phyloP scores from a whole-genome alignment of 1,284 basidiomycete genomes.

The Ceratobasidium sp. region DNA sequence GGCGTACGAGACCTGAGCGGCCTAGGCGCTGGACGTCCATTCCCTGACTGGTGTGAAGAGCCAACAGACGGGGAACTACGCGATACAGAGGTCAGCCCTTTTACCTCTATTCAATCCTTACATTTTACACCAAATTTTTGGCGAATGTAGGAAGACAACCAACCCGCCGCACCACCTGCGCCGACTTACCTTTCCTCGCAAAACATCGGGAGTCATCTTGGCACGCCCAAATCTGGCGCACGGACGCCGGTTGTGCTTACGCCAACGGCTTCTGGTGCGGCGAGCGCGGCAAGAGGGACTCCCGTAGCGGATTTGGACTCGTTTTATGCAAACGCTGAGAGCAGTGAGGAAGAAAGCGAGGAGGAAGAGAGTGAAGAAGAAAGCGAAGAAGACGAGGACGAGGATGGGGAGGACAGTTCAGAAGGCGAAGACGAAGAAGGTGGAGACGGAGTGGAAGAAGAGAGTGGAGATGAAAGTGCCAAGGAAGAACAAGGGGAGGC shows the following conservation, averaged over 20 bases:
- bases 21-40: conserved; percentile 57
- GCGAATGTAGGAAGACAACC: conserved; percentile 8
- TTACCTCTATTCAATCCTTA: not conserved
- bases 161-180: conserved; percentile 61
- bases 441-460: conserved; percentile 1
- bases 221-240: conserved; percentile 55
- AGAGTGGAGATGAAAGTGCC: not conserved
- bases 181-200: conserved; percentile 32
- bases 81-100: conserved; percentile 55
- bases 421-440: conserved; percentile 42
- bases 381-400: conserved; percentile 31
- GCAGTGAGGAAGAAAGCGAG: conserved; percentile 50
- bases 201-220: conserved; percentile 50
- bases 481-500: conserved; percentile 40
- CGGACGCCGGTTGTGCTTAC: conserved; percentile 32
- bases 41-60: conserved; percentile 61
- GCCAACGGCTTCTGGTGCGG: conserved; percentile 33
- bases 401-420: conserved; percentile 44
- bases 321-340: conserved; percentile 67
- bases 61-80: conserved; percentile 60
- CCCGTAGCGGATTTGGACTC: conserved; percentile 67
- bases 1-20: conserved; percentile 57
- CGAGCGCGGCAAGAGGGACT: conserved; percentile 36
- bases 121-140: not conserved
- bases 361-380: conserved; percentile 27